Base-by-base conservation (phyloP, 164 flowering plant species). In the Pachysandra terminalis region DNA sequence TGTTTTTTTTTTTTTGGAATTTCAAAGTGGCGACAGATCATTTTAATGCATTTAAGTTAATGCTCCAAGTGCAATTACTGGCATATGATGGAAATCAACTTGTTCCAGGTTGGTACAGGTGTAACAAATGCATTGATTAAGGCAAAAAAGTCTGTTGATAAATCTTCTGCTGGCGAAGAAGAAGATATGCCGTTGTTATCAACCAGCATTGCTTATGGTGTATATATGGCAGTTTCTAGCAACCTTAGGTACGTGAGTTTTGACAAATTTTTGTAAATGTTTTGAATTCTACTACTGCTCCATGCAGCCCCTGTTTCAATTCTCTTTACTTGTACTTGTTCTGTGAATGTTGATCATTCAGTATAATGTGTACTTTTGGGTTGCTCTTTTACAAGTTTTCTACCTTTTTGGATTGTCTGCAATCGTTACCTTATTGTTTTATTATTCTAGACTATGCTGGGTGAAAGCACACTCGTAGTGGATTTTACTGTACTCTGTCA, bases 151-250 rank as follows among this genome's bases (percentile, higher is more conserved):
- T 80, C 80, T 14, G 19, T 88, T 7, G 87, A 86, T 62, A 83
- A 82, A 62, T 71, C 84, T 21, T 83, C 80, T 65, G 84, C 79
- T 15, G 85, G 65, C 24, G 83, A 84, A 79, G 84, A 80, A 41
- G 93, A 88, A 71, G 83, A 86, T 63, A 74, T 88, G 37, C 93
- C 93, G 5, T 65, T 86, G 40, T 24, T 87, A 32, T 78, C 90
- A 16, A 87, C 88, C 21, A 88, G 89, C 55, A 71, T 71, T 52
- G 89, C 85, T 17, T 86, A 86, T 69, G 93, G 93, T 54, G 87
- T 83, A 9, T 88, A 86, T 49, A 84, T 88, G 90, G 74, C 90
- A 28, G 84, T 88, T 61, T 86, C 90, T 54, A 84, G 89, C 80
- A 88, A 88, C 76, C 87, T 86, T 19, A 88, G 93, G 90, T 88